Percentiles rank a stretch among this genome's conserved stretches.
These are phyloP conservation scores for Hondaea fermentalgiana DNA, from an alignment of 108 stramenopile genomes.

Conservation along the genomic window DNA sequence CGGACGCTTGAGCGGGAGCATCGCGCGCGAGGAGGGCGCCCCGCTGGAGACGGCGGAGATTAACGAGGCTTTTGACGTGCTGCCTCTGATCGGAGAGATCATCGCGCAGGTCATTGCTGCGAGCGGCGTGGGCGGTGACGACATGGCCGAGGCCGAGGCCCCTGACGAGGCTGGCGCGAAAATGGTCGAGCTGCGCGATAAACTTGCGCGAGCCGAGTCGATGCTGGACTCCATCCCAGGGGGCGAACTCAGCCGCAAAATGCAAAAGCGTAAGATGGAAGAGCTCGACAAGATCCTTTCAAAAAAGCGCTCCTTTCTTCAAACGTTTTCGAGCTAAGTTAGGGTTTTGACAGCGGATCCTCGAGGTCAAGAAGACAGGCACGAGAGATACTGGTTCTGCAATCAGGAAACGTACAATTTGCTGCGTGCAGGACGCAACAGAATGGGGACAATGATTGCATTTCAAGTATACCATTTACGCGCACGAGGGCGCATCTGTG, in stretches of 20 bases:
- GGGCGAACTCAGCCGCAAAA: neutral
- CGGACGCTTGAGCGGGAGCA: no score
- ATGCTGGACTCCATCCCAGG: neutral
- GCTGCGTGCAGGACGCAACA: no score
- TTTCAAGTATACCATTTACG: no score
- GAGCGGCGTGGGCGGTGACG: neutral
- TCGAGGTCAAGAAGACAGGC: neutral
- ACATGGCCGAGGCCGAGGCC: neutral
- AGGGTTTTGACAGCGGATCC: neutral
- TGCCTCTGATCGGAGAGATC: neutral
- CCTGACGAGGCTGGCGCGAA: neutral
- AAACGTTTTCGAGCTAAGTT: neutral
- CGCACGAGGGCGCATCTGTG: no score
- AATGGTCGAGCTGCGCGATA: neutral
- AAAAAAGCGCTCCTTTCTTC: neutral
- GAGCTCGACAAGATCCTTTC: neutral
- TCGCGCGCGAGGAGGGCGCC: neutral
- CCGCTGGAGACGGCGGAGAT: neutral
- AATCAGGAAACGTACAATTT: neutral
- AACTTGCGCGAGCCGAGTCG: neutral
- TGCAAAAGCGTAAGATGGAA: neutral
- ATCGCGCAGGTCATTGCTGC: neutral
- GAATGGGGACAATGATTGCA: no score
- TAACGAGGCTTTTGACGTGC: constrained; percentile 3
- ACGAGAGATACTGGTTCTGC: neutral